Evolutionary conservation across 805 yeast genomes (phyloP), one percentile per base, ranked within the genome.

Genomic region (Kodamaea hsintzibuensis): DNA sequence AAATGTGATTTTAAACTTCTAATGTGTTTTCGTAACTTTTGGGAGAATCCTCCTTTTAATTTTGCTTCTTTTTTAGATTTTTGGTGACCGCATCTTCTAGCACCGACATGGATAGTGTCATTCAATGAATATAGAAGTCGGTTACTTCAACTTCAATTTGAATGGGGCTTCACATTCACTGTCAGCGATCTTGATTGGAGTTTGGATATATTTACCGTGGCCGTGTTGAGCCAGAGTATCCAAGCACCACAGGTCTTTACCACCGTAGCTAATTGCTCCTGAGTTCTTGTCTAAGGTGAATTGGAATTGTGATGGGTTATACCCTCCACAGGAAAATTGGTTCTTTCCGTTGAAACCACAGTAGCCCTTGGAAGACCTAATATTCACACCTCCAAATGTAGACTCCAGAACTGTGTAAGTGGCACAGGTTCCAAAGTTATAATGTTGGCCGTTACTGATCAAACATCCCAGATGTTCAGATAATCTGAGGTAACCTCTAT

Each of bases 371-470:
- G 89, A 82, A 1, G 95, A 81, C 55, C 78, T 78, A 45, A 92
- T 64, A 54, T 83, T 80, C 62, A 82, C 81, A n/a, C 95, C 95
- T 2, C 95, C 95, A 68, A 83, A 83, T 35, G 81, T 80, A 33
- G 87, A 82, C 51, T 83, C 78, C 13, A 55, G 50, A 22, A 88
- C 61, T 22, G 77, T 77, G 71, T 78, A 92, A 4, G 87, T 83
- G 3, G 97, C 98, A 69, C 98, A 93, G 0, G 95, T 83, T 1
- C 97, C 97, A 14, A 79, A 76, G 3, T 80, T 66, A 71, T 86
- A 89, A 95, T 96, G 92, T 59, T 83, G 81, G 3, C 99, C 99
- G 63, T 83, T 88, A 56, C 88, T 82, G 63, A 92, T 93, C 55
- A 93, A 72, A 70, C 97, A 90, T 8, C 96, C 97, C 3, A 69